Conservation (phyloP, 768 basidiomycete species). For the Amanita exitialis region DNA sequence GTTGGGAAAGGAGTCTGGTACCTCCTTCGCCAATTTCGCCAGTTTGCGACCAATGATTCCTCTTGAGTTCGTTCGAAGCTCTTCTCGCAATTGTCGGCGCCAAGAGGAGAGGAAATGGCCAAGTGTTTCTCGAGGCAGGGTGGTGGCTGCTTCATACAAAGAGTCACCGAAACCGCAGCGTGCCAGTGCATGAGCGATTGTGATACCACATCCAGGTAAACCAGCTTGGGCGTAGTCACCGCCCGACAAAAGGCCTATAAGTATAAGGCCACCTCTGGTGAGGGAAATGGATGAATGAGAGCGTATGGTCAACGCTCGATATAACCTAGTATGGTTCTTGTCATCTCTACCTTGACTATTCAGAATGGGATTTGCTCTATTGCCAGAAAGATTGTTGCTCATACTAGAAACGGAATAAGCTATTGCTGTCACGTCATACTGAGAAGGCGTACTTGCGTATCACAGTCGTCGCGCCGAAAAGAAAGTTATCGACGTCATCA, state of each 20-base stretch:
- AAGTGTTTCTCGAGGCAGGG: slow-evolving; percentile 33
- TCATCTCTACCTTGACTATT: slow-evolving; percentile 65
- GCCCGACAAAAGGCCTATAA: slow-evolving; percentile 79
- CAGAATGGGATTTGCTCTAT: slow-evolving; percentile 49
- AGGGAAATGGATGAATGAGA: slow-evolving; percentile 29
- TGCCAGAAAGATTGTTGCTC: slow-evolving; percentile 65
- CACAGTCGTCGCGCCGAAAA: slow-evolving; percentile 79
- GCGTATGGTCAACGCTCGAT: slow-evolving; percentile 28
- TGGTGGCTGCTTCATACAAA: slow-evolving; percentile 48
- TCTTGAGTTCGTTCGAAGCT: slow-evolving; percentile 61
- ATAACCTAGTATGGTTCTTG: slow-evolving; percentile 54
- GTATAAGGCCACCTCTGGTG: slow-evolving; percentile 68
- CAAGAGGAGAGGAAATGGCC: slow-evolving; percentile 48
- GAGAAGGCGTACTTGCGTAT: slow-evolving; percentile 63
- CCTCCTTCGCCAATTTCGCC: slow-evolving; percentile 47
- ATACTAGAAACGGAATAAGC: slow-evolving; percentile 28
- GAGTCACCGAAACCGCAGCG: slow-evolving; percentile 73
- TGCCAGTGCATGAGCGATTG: slow-evolving; percentile 70
- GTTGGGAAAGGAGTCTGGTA: slow-evolving; percentile 63
- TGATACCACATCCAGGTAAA: slow-evolving; percentile 54
- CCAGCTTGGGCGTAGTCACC: slow-evolving; percentile 83
- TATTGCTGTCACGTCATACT: slow-evolving; percentile 8
- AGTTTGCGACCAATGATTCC: slow-evolving; percentile 57
- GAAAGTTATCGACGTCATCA: slow-evolving; percentile 88
- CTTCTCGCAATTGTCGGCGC: slow-evolving; percentile 49